A percentile compares a stretch with the other conserved stretches of the same genome.
Conservation (phyloP, 2,329 filamentous ascomycete species). For the Trichothecium sympodiale region DNA sequence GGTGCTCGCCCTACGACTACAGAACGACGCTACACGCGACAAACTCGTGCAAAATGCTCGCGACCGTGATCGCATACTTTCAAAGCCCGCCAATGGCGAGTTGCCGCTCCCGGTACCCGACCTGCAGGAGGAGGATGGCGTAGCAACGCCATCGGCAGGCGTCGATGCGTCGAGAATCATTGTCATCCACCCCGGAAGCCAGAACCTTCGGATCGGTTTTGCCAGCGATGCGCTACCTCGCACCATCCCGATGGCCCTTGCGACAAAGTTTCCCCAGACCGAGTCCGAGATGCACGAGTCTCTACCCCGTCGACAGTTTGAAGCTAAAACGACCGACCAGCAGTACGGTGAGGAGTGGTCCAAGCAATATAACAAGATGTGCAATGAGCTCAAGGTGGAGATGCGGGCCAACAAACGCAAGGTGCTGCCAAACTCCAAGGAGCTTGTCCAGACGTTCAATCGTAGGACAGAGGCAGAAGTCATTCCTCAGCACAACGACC, state of each 20-base stretch:
- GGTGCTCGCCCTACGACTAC: conserved; percentile 76
- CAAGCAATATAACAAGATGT: conserved; percentile 70
- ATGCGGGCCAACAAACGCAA: conserved; percentile 93
- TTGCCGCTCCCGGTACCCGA: conserved; percentile 49
- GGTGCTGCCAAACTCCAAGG: conserved; percentile 93
- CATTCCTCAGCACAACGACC: conserved; percentile 91
- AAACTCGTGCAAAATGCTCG: conserved; percentile 76
- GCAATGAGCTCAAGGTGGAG: conserved; percentile 72
- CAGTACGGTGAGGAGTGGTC: conserved; percentile 77
- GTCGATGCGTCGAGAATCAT: conserved; percentile 80
- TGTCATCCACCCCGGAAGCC: conserved; percentile 89
- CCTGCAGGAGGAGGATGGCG: conserved; percentile 43
- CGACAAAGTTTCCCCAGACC: conserved; percentile 62
- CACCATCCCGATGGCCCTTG: conserved; percentile 87
- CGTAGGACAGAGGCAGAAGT: conserved; percentile 70
- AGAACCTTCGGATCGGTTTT: conserved; percentile 87
- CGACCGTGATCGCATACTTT: conserved; percentile 76
- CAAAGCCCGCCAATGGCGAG: conserved; percentile 60
- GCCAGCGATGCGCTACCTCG: conserved; percentile 94
- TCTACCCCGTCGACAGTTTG: conserved; percentile 60
- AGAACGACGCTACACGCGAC: conserved; percentile 77
- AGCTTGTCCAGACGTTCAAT: conserved; percentile 92
- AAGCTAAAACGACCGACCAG: conserved; percentile 56
- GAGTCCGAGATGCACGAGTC: conserved; percentile 77
- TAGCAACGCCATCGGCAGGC: conserved; percentile 44